Percentiles rank a stretch among this genome's conserved stretches.
Conservation (phyloP, 768 basidiomycete species). For the Phanerochaete sordida region DNA sequence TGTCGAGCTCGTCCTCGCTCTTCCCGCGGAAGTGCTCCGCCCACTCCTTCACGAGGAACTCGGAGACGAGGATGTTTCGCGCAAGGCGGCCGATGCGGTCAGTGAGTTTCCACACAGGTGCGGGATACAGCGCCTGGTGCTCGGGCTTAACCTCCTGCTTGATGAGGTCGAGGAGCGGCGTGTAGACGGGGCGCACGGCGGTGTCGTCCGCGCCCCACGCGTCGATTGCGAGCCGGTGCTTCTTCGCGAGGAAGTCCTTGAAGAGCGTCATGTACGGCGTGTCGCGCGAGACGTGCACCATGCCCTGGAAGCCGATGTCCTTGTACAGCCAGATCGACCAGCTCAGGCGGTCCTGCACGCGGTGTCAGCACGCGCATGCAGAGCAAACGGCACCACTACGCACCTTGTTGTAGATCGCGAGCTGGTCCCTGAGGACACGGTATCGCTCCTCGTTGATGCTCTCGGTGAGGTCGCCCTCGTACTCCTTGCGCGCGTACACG, state of each 20-base stretch:
- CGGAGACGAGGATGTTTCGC: slow-evolving; percentile 65
- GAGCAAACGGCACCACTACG: background rate
- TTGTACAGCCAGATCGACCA: slow-evolving; percentile 92
- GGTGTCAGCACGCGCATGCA: background rate
- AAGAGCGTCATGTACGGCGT: slow-evolving; percentile 73
- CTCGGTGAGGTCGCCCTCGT: slow-evolving; percentile 54
- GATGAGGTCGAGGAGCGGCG: slow-evolving; percentile 64
- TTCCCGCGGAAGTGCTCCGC: slow-evolving; percentile 64
- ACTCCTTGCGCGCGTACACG: slow-evolving; percentile 63
- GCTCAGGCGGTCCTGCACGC: slow-evolving; percentile 51
- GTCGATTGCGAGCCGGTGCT: slow-evolving; percentile 73
- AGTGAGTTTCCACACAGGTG: slow-evolving; percentile 59
- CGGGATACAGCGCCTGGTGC: slow-evolving; percentile 56
- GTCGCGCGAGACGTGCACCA: slow-evolving; percentile 68
- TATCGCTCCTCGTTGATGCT: slow-evolving; percentile 63
- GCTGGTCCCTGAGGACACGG: slow-evolving; percentile 68
- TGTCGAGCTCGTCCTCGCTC: slow-evolving; percentile 60
- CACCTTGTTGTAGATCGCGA: slow-evolving; percentile 63
- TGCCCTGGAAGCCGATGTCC: slow-evolving; percentile 83
- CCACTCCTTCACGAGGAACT: slow-evolving; percentile 72
- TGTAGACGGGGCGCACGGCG: slow-evolving; percentile 53
- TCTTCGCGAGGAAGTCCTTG: slow-evolving; percentile 64
- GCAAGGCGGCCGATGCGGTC: slow-evolving; percentile 55
- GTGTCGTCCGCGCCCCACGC: slow-evolving; percentile 73
- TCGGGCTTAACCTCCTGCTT: slow-evolving; percentile 45